phyloP scores from a whole-genome alignment of 352 stramenopile species.

The Phytopythium montanum region DNA sequence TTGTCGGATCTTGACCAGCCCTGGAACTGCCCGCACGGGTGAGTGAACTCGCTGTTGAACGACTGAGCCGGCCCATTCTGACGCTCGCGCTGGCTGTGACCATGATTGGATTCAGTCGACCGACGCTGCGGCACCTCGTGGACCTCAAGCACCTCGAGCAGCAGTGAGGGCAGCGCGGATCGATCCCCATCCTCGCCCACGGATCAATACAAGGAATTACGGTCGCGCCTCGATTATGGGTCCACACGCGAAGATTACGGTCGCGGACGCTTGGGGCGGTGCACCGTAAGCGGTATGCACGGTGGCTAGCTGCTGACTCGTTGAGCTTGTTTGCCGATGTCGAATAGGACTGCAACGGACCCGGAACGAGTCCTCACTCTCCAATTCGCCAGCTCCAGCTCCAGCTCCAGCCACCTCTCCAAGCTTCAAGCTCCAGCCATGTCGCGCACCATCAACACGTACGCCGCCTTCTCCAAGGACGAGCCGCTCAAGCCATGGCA shows the following conservation, averaged over 20 bases:
- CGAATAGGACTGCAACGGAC: not conserved
- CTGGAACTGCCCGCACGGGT: slow-evolving; percentile 96
- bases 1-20: slow-evolving; percentile 90
- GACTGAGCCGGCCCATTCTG: not conserved
- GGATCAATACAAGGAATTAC: not conserved
- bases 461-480: slow-evolving; percentile 10
- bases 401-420: not conserved
- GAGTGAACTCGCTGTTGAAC: slow-evolving; percentile 6
- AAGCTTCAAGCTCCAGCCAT: not conserved
- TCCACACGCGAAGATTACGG: not conserved
- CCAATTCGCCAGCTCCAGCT: not conserved
- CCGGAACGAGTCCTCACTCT: not conserved
- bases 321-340: not conserved
- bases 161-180: not conserved
- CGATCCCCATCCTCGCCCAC: not conserved
- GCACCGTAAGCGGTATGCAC: not conserved
- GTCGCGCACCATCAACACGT: slow-evolving; percentile 3
- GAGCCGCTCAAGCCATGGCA: slow-evolving; percentile 21
- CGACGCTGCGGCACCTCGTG: slow-evolving; percentile 75
- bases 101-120: slow-evolving; percentile 27
- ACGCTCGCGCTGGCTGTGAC: not conserved
- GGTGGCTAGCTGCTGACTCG: not conserved
- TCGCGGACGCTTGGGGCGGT: not conserved
- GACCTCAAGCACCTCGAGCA: slow-evolving; percentile 45
- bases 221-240: not conserved